Evolutionary conservation across 768 basidiomycete genomes (phyloP).

Genomic region (Tulasnella sp.): DNA sequence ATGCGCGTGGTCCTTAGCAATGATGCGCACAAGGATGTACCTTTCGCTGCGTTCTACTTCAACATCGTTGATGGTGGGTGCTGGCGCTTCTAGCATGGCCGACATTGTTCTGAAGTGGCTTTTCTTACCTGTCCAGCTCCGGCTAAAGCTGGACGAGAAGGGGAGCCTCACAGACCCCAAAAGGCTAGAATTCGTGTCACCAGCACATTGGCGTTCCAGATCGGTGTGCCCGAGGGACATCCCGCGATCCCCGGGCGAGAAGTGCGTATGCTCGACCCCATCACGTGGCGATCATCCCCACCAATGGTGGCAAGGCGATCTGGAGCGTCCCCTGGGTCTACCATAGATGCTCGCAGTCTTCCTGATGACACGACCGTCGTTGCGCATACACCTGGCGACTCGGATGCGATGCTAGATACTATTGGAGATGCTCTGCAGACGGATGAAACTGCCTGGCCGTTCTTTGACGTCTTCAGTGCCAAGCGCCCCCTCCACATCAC

Average conservation of each 20-base stretch:
- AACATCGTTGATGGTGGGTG: conserved; percentile 15
- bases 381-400: conserved; percentile 26
- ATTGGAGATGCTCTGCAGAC: neutral
- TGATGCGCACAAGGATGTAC: conserved; percentile 20
- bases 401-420: conserved; percentile 17
- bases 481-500: conserved; percentile 10
- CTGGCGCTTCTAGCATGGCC: neutral
- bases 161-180: neutral
- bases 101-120: neutral
- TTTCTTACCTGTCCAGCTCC: neutral
- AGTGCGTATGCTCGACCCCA: conserved; percentile 13
- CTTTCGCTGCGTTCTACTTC: conserved; percentile 23
- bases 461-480: conserved; percentile 20
- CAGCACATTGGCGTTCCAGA: conserved; percentile 26
- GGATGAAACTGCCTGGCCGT: conserved; percentile 16
- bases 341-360: neutral
- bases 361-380: conserved; percentile 16
- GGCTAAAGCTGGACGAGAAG: neutral
- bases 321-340: conserved; percentile 8
- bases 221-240: conserved; percentile 29
- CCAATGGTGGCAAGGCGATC: neutral
- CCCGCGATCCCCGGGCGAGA: conserved; percentile 22
- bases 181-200: conserved; percentile 14
- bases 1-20: neutral
- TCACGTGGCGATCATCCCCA: neutral